Base-by-base conservation (phyloP, 176 grass and related monocot species). In the Phragmites australis region DNA sequence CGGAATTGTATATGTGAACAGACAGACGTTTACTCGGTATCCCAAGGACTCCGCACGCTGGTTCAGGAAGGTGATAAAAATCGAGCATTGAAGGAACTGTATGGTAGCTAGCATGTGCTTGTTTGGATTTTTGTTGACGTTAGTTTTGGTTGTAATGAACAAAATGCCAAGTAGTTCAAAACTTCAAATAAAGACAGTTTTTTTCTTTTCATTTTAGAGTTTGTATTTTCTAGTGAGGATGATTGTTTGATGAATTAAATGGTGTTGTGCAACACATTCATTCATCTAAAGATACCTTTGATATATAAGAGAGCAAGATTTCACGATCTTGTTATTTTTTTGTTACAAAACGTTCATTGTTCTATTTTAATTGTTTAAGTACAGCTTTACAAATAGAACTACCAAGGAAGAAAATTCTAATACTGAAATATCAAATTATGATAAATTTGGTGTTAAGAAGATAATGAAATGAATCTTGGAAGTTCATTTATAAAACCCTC, bases 21-120 rank as follows among this genome's bases (percentile, higher is more conserved):
- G 64, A 4, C 31, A 42, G 1, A 90, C 79, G 0, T 84, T 88
- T 53, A 63, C 31, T 9, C 39, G 91, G 23, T 93, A 88, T 74
- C 91, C 91, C 10, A 93, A 90, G 85, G 79, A 90, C 42, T 93
- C 79, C 0, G 72, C 91, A 0, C 76, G 72, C 10, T 90, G 88
- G 88, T 93, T 90, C 75, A 51, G 80, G n/a, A 88, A 81, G 23
- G 43, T 93, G 2, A 79, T 90, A 0, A 84, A 76, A 23, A 86
- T 15, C 0, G 81, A 84, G 13, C 3, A 44, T 0, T 75, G 60
- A 83, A 65, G 43, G 32, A 50, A 13, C 25, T 25, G 19, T 22
- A 8, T 62, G 25, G 11, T 60, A 42, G 43, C 4, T 86, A 42
- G 76, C 6, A 8, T 52, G 34, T 63, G 6, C 23, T n/a, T 29